Percentiles rank a stretch among this genome's conserved stretches.
Conservation (phyloP, 2,329 filamentous ascomycete species). For the Knoxdaviesia capensis region DNA sequence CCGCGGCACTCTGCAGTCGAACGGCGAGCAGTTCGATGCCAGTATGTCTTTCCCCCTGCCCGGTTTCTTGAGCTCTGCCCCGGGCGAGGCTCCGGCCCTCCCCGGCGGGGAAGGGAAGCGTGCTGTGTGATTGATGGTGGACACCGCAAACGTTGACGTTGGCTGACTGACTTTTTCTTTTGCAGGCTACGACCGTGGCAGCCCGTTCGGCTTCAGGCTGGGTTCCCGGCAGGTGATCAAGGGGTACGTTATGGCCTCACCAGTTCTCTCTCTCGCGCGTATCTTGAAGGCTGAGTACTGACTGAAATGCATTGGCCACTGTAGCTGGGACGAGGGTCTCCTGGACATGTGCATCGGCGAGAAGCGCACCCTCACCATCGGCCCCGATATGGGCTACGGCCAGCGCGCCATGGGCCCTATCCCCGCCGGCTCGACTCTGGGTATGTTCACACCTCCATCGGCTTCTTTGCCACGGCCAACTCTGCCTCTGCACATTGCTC, state of each 20-base stretch:
- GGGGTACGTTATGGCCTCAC: conserved; percentile 34
- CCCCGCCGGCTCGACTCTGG: conserved; percentile 57
- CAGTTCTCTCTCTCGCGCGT: not conserved
- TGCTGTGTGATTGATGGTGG: not conserved
- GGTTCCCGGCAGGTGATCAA: conserved; percentile 73
- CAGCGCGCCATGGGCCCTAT: conserved; percentile 60
- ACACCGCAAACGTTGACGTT: no score
- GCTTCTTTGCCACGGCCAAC: not conserved
- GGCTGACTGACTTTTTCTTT: conserved; percentile 1
- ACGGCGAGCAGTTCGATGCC: conserved; percentile 68
- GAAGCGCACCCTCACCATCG: conserved; percentile 73
- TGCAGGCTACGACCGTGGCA: conserved; percentile 51
- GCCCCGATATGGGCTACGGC: conserved; percentile 73
- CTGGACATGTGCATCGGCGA: conserved; percentile 92
- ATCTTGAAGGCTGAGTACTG: not conserved
- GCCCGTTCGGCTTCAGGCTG: conserved; percentile 60
- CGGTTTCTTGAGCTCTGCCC: not conserved
- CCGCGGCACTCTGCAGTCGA: conserved; percentile 53
- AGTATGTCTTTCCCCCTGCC: conserved; percentile 27
- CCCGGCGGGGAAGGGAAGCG: no score
- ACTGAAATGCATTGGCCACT: no score
- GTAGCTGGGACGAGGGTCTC: conserved; percentile 74
- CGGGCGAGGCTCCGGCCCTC: no score
- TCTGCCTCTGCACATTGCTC: not conserved
- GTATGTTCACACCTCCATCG: conserved; percentile 20